Conservation (phyloP, 805 yeast species). For the Torulaspora quercuum region DNA sequence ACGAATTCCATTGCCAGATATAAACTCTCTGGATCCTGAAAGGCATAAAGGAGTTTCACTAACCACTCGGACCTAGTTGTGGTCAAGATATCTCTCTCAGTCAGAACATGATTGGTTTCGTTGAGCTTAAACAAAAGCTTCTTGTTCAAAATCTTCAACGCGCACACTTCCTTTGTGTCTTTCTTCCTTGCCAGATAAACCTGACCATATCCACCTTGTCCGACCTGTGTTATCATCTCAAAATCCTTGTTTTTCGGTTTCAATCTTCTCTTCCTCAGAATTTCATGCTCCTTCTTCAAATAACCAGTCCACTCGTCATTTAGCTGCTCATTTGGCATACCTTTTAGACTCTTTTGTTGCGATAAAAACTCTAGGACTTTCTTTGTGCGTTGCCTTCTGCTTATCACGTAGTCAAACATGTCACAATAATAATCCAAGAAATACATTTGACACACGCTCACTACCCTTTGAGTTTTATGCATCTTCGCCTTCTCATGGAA, state of each 20-base stretch:
- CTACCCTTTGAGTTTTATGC: slow-evolving; percentile 78
- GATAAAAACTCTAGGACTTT: slow-evolving; percentile 59
- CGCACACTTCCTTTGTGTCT: slow-evolving; percentile 93
- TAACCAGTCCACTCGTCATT: slow-evolving; percentile 69
- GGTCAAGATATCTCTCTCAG: slow-evolving; percentile 96
- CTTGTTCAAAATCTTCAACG: slow-evolving; percentile 87
- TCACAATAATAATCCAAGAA: slow-evolving; percentile 95
- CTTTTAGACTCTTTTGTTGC: slow-evolving; percentile 32
- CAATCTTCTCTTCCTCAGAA: slow-evolving; percentile 80
- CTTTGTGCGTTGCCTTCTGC: slow-evolving; percentile 75
- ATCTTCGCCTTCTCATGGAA: slow-evolving; percentile 58
- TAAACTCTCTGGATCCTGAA: slow-evolving; percentile 86
- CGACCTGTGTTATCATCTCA: slow-evolving; percentile 95
- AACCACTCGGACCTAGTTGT: slow-evolving; percentile 95
- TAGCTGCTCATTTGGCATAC: slow-evolving; percentile 40
- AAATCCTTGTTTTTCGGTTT: slow-evolving; percentile 94
- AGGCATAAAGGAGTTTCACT: slow-evolving; percentile 88
- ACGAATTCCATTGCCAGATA: slow-evolving; percentile 98
- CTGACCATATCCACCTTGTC: slow-evolving; percentile 99
- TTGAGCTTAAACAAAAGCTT: slow-evolving; percentile 80
- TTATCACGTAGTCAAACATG: slow-evolving; percentile 86
- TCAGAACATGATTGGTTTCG: slow-evolving; percentile 91
- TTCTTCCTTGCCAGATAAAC: slow-evolving; percentile 93
- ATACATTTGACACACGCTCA: slow-evolving; percentile 89
- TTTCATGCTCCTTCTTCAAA: slow-evolving; percentile 76